These are phyloP conservation scores for Ilex asprella DNA, from an alignment of 257 asterid genomes.

Conservation along the genomic window DNA sequence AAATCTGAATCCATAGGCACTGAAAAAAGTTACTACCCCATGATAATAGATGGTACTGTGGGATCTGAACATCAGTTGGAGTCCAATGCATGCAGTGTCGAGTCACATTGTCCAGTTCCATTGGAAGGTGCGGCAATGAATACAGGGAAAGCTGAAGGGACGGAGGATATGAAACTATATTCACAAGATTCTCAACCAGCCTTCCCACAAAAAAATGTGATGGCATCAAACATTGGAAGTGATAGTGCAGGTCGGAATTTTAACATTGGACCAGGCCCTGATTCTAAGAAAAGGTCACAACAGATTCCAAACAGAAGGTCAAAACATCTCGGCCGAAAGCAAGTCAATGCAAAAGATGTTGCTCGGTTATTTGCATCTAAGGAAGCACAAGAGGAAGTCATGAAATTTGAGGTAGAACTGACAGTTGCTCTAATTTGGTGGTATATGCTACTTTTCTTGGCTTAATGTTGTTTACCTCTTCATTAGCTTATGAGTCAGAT, in stretches of 20 bases:
- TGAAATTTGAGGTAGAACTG: constrained; percentile 46
- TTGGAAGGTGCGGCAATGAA: constrained; percentile 20
- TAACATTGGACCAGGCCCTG: constrained; percentile 40
- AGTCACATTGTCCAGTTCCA: constrained; percentile 21
- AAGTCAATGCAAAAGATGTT: constrained; percentile 44
- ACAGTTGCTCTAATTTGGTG: not conserved
- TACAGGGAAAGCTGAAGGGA: constrained; percentile 27
- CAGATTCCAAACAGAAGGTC: constrained; percentile 32
- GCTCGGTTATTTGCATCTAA: constrained; percentile 56
- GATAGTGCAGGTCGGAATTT: constrained; percentile 50
- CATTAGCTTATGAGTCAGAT: not conserved
- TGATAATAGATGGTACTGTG: constrained; percentile 16
- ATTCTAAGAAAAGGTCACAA: constrained; percentile 51
- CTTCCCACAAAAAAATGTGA: constrained; percentile 45
- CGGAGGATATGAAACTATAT: constrained; percentile 21
- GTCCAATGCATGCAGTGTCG: constrained; percentile 9
- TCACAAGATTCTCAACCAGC: constrained; percentile 24
- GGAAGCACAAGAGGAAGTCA: constrained; percentile 66
- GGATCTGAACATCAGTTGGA: constrained; percentile 29
- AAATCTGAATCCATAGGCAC: constrained; percentile 21
- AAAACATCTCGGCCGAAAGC: constrained; percentile 43
- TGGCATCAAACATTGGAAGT: constrained; percentile 54
- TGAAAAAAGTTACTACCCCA: constrained; percentile 22
- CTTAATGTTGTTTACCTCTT: not conserved
- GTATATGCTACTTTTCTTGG: constrained; percentile 2